Percentiles rank a stretch among this genome's conserved stretches.
phyloP scores from a whole-genome alignment of 2,329 filamentous ascomycete species.

The Exophiala sp. region DNA sequence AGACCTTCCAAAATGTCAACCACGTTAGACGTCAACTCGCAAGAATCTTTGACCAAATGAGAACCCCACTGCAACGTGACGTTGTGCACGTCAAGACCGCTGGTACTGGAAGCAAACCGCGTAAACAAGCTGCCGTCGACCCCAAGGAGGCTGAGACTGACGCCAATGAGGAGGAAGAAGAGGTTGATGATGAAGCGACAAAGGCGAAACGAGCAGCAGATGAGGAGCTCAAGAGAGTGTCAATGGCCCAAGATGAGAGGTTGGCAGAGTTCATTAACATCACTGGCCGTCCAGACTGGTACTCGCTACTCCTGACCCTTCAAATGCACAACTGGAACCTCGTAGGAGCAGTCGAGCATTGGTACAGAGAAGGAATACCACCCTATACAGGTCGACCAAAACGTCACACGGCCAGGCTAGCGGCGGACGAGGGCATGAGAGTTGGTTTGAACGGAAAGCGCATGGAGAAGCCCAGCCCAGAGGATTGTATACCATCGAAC shows the following conservation, averaged over 20 bases:
- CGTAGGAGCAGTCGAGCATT: conserved; percentile 9
- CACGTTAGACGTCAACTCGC: background rate
- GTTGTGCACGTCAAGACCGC: background rate
- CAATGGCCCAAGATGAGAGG: conserved; percentile 15
- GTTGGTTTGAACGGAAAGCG: background rate
- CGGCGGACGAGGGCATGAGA: background rate
- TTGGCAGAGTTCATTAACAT: conserved; percentile 19
- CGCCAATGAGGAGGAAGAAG: background rate
- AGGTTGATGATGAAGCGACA: background rate
- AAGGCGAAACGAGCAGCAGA: background rate
- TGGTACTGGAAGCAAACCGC: background rate
- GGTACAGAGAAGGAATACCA: conserved; percentile 7
- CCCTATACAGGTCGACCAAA: background rate
- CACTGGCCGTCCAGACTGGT: conserved; percentile 19
- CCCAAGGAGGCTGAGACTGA: background rate
- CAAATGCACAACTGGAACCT: conserved; percentile 12
- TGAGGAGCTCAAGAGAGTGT: background rate
- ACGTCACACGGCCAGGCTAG: too few relatives aligned
- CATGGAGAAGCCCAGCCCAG: background rate
- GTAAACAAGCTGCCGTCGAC: background rate
- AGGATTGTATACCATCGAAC: background rate
- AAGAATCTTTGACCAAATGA: background rate
- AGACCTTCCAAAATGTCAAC: background rate
- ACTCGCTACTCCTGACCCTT: conserved; percentile 3
- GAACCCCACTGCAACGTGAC: too few relatives aligned